Evolutionary conservation across 306 rosid genomes (phyloP).

Genomic region (Calophaca sinica): DNA sequence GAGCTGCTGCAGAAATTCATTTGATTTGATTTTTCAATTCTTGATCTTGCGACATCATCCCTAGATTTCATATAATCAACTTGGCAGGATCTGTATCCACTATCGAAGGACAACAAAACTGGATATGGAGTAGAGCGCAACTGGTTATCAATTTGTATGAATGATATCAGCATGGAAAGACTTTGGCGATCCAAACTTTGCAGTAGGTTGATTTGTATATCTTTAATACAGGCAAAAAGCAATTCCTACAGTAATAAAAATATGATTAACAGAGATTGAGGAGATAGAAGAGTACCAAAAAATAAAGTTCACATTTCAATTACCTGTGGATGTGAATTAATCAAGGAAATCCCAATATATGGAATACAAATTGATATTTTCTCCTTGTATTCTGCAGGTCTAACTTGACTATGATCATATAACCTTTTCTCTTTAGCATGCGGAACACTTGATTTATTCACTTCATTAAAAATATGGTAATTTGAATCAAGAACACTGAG

Average conservation of each 20-base stretch:
- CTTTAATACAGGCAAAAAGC: constrained; percentile 76
- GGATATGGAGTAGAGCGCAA: constrained; percentile 90
- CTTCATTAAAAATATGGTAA: constrained; percentile 64
- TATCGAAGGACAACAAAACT: constrained; percentile 78
- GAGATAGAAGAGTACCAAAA: constrained; percentile 32
- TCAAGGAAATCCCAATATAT: constrained; percentile 80
- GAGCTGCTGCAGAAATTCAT: constrained; percentile 52
- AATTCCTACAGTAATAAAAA: constrained; percentile 68
- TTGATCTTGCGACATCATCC: constrained; percentile 55
- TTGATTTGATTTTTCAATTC: constrained; percentile 57
- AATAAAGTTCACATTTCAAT: constrained; percentile 32
- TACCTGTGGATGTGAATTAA: constrained; percentile 80
- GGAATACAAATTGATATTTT: constrained; percentile 73
- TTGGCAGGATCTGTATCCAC: constrained; percentile 59
- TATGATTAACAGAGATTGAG: constrained; percentile 38
- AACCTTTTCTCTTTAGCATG: constrained; percentile 57
- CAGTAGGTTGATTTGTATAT: constrained; percentile 64
- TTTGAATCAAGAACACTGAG: constrained; percentile 81
- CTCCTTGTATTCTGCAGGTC: constrained; percentile 68
- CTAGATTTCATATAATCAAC: constrained; percentile 52
- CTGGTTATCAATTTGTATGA: constrained; percentile 93
- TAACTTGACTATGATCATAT: constrained; percentile 64
- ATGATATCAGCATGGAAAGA: constrained; percentile 66
- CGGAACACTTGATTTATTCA: constrained; percentile 53
- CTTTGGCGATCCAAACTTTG: constrained; percentile 90